Base-by-base conservation (phyloP, 345 rosid species). In the Odontarrhena argentea region DNA sequence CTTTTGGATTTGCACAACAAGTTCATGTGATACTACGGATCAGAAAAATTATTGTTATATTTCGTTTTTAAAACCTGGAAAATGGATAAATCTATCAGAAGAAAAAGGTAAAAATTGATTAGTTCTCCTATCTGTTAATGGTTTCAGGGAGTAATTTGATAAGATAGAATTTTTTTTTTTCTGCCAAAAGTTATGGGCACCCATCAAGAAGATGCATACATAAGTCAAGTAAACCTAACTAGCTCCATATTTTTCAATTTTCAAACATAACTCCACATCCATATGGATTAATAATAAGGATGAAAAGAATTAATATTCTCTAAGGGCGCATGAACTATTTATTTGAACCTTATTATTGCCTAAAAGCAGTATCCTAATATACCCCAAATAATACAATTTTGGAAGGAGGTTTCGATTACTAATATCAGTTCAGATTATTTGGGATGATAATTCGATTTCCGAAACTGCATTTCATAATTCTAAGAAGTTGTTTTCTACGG, bases 321-420 rank as follows among this genome's bases (percentile, higher is more conserved):
- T 24, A 47, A 9, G 48, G 65, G 73, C 80, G 76, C 73, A 78
- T 70, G 78, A 46, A 61, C 34, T 51, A 36, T 18, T 43, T 32
- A 11, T 54, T 0, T 76, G 63, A 48, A 67, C 70, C 68, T 79
- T 73, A 37, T 67, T 69, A 52, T 52, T 52, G 56, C 81, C 72
- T 68, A 70, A 80, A 80, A 78, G 77, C 80, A 76, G 68, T 26
- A n/a, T 65, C 71, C 22, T 18, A 18, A 18, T 18, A 12, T 70
- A 24, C 47, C 41, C 22, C 22, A 18, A 1, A 18, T 18, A 18
- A 18, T 18, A 18, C 22, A 18, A 18, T 18, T 18, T 18, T 18
- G 22, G 22, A 18, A 18, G 22, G 22, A 18, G 22, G 22, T 18
- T 18, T 18, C 22, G 22, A 18, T 18, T 18, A 18, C 22, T 18